Conservation (phyloP, 441 rosid genomes). For the Gossypium trilobum region DNA sequence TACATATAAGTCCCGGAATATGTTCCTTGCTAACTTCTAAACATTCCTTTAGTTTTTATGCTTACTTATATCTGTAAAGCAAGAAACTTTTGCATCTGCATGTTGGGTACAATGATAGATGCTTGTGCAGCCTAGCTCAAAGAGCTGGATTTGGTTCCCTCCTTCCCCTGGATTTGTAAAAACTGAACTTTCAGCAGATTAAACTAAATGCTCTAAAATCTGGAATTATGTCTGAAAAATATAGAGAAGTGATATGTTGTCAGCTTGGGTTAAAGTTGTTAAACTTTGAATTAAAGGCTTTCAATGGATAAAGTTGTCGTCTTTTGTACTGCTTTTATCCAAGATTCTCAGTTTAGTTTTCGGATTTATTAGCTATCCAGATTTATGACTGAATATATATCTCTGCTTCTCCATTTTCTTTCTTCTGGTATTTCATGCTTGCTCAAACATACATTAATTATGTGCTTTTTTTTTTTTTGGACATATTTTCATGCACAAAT, state of each 20-base stretch:
- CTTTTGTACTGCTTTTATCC: not conserved
- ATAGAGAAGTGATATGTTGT: not conserved
- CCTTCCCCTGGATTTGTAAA: not conserved
- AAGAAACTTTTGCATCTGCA: not conserved
- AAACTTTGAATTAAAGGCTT: not conserved
- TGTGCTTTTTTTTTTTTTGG: constrained; percentile 15
- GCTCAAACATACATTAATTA: constrained; percentile 10
- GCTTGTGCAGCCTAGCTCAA: not conserved
- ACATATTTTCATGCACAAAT: constrained; percentile 22
- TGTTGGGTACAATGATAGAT: not conserved
- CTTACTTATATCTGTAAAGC: not conserved
- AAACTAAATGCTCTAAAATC: not conserved
- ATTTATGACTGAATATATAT: not conserved
- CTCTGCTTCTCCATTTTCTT: not conserved
- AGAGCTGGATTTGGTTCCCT: too few relatives aligned
- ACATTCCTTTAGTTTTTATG: not conserved
- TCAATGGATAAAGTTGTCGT: not conserved
- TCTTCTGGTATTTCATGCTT: constrained; percentile 5
- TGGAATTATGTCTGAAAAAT: not conserved
- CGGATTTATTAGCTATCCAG: not conserved
- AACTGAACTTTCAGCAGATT: not conserved
- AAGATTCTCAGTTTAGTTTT: not conserved
- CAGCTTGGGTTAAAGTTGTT: not conserved
- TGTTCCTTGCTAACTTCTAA: constrained; percentile 2
- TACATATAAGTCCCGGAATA: constrained; percentile 1